phyloP scores from a whole-genome alignment of 371 early-diverging fungal genomes.

The Zychaea mexicana region DNA sequence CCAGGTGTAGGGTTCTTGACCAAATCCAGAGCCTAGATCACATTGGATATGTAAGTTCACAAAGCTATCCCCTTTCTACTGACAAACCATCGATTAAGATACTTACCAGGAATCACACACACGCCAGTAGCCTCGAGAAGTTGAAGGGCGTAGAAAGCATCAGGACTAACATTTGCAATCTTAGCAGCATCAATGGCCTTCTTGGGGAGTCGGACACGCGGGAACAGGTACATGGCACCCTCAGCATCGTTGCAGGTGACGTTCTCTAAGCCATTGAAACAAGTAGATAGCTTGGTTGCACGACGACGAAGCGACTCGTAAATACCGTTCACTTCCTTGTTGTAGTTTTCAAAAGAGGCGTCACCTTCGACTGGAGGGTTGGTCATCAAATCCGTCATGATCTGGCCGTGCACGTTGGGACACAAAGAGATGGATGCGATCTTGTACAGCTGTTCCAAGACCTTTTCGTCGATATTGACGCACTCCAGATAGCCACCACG shows the following conservation, averaged over 20 bases:
- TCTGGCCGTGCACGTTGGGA: conserved; percentile 86
- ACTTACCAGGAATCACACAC: conserved; percentile 63
- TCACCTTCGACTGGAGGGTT: conserved; percentile 88
- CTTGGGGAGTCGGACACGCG: conserved; percentile 72
- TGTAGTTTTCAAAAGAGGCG: conserved; percentile 74
- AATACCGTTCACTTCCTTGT: conserved; percentile 73
- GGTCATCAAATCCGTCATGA: conserved; percentile 94
- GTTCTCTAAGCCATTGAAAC: conserved; percentile 85
- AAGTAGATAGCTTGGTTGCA: conserved; percentile 71
- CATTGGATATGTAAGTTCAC: too few species aligned
- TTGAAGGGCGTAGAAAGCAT: conserved; percentile 86
- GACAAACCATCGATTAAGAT: background rate
- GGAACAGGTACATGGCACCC: conserved; percentile 98
- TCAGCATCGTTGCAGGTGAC: conserved; percentile 87
- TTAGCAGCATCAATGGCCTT: conserved; percentile 81
- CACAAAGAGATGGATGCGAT: conserved; percentile 91
- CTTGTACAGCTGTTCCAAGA: conserved; percentile 90
- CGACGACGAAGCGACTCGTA: conserved; percentile 84
- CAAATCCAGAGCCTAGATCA: conserved; percentile 79
- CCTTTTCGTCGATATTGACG: conserved; percentile 72
- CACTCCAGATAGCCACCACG: conserved; percentile 98
- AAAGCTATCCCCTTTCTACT: too few species aligned
- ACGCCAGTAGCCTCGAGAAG: conserved; percentile 88
- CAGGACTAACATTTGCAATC: conserved; percentile 68
- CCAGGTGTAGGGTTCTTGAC: conserved; percentile 87